Conservation (phyloP, 768 basidiomycete species). For the Phylloporus sp. region DNA sequence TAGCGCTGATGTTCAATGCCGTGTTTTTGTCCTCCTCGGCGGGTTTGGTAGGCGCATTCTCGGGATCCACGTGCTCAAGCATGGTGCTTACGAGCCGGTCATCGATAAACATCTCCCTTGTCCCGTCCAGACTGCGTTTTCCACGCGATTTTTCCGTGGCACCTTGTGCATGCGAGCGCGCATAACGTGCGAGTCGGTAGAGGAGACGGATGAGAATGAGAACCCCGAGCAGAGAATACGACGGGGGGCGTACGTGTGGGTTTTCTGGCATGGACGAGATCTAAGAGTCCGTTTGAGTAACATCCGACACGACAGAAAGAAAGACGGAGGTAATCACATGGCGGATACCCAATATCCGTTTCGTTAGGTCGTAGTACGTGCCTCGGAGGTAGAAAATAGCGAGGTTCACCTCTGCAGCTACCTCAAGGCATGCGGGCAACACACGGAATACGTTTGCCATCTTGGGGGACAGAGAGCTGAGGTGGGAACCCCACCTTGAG, state of each 20-base stretch:
- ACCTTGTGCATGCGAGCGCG: slow-evolving; percentile 34
- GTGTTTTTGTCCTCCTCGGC: slow-evolving; percentile 74
- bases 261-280: slow-evolving; percentile 70
- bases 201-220: slow-evolving; percentile 62
- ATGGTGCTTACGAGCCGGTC: slow-evolving; percentile 57
- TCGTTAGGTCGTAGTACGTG: slow-evolving; percentile 70
- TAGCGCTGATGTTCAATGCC: slow-evolving; percentile 52
- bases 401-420: slow-evolving; percentile 67
- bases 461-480: slow-evolving; percentile 32
- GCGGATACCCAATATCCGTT: slow-evolving; percentile 62
- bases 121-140: slow-evolving; percentile 29
- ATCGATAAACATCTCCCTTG: slow-evolving; percentile 50
- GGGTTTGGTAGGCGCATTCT: slow-evolving; percentile 48
- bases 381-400: slow-evolving; percentile 79
- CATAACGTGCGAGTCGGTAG: slow-evolving; percentile 52
- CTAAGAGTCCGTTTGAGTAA: slow-evolving; percentile 36
- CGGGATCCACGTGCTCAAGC: slow-evolving; percentile 47
- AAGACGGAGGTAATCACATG: slow-evolving; percentile 46
- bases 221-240: slow-evolving; percentile 81
- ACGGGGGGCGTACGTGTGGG: slow-evolving; percentile 72
- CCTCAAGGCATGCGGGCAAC: slow-evolving; percentile 51
- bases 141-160: slow-evolving; percentile 30
- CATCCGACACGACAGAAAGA: not conserved
- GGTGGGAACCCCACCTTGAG: slow-evolving; percentile 43
- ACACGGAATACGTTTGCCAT: slow-evolving; percentile 30